Percentiles rank a stretch among this genome's conserved stretches.
phyloP scores from a whole-genome alignment of 2,329 filamentous ascomycete species.

The Hortaea werneckii region DNA sequence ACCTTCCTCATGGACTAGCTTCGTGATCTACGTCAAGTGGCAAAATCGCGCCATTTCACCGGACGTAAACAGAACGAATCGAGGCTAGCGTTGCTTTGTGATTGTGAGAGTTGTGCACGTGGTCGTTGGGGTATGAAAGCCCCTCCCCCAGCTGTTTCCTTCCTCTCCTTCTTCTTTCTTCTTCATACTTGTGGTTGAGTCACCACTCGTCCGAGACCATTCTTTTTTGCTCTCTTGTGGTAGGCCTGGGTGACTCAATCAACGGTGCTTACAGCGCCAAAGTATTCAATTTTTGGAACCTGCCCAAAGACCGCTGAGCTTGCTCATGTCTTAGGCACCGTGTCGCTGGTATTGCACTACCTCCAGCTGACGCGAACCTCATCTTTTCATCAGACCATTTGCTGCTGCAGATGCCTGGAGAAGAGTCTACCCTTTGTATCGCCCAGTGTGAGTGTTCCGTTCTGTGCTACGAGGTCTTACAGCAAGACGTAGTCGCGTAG shows the following conservation, averaged over 20 bases:
- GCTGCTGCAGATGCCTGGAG: background rate
- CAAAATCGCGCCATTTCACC: too few relatives aligned
- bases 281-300: conserved; percentile 52
- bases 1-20: background rate
- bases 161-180: background rate
- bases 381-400: conserved; percentile 18
- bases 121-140: background rate
- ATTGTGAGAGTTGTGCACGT: background rate
- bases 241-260: too few relatives aligned
- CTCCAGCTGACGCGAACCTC: conserved; percentile 58
- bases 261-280: too few relatives aligned
- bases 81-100: background rate
- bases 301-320: conserved; percentile 55
- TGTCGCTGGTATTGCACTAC: conserved; percentile 70
- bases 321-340: conserved; percentile 58
- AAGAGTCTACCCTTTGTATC: too few relatives aligned
- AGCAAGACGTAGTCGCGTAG: too few relatives aligned
- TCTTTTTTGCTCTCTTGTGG: background rate
- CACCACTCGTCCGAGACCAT: background rate
- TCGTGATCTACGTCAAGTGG: background rate
- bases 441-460: too few relatives aligned
- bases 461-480: too few relatives aligned
- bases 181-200: background rate
- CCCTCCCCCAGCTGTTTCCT: background rate
- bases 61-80: too few relatives aligned